Evolutionary conservation across 768 basidiomycete genomes (phyloP).

Genomic region (Suillus weaverae): DNA sequence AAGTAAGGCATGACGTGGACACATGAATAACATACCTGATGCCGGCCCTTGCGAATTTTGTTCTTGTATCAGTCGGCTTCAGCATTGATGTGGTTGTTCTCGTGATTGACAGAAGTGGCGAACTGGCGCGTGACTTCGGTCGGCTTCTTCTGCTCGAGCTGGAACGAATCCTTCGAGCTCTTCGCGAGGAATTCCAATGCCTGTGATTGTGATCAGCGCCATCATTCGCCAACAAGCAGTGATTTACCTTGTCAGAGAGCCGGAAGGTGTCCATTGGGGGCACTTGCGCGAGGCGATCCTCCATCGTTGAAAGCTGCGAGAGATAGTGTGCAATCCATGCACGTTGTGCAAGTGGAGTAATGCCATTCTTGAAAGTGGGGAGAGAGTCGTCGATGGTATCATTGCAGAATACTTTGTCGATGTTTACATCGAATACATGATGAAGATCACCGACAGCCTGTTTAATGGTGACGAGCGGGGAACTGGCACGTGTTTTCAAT

Average conservation of each 20-base stretch:
- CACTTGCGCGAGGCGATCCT: slow-evolving; percentile 22
- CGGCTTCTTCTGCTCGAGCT: slow-evolving; percentile 29
- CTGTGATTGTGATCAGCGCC: slow-evolving; percentile 13
- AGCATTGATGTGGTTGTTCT: slow-evolving; percentile 18
- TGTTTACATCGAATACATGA: slow-evolving; percentile 15
- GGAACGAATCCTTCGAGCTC: slow-evolving; percentile 25
- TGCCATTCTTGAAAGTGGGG: not conserved
- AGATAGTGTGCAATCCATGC: slow-evolving; percentile 35
- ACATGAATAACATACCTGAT: slow-evolving; percentile 36
- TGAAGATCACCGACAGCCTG: slow-evolving; percentile 12
- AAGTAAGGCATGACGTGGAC: not conserved
- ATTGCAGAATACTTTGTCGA: slow-evolving; percentile 15
- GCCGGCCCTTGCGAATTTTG: slow-evolving; percentile 29
- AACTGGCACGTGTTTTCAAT: slow-evolving; percentile 12
- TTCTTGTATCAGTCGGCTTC: slow-evolving; percentile 30
- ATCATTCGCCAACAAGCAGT: not conserved
- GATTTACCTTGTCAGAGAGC: slow-evolving; percentile 20
- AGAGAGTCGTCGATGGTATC: not conserved
- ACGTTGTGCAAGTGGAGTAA: slow-evolving; percentile 26
- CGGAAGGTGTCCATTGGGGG: slow-evolving; percentile 27
- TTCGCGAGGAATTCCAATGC: slow-evolving; percentile 29
- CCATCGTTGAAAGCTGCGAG: slow-evolving; percentile 23
- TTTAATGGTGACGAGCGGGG: slow-evolving; percentile 20
- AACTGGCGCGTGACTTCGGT: slow-evolving; percentile 23
- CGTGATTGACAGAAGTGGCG: slow-evolving; percentile 12